These are phyloP conservation scores for Debaryomyces castellii DNA, from an alignment of 805 yeast genomes.

Conservation along the genomic window DNA sequence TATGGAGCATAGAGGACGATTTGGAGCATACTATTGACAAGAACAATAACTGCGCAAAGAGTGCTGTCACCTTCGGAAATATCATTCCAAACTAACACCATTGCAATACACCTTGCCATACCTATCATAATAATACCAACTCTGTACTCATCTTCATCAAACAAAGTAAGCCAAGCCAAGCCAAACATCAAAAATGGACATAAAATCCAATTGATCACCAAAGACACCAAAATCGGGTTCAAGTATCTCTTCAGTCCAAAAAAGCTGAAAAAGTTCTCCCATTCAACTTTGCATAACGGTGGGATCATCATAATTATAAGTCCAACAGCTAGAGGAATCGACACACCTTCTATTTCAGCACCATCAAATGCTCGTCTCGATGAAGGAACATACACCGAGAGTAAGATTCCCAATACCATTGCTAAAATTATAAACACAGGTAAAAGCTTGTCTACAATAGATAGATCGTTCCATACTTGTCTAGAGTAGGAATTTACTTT, in stretches of 20 bases:
- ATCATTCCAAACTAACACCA: constrained; percentile 61
- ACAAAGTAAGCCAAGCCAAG: constrained; percentile 51
- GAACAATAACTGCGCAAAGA: constrained; percentile 52
- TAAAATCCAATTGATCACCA: constrained; percentile 53
- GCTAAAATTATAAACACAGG: constrained; percentile 35
- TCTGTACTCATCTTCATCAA: constrained; percentile 48
- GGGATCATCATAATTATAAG: constrained; percentile 58
- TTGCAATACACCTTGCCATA: constrained; percentile 59
- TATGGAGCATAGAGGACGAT: constrained; percentile 54
- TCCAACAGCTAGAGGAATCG: constrained; percentile 50
- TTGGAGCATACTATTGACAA: constrained; percentile 51
- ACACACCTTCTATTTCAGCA: constrained; percentile 35
- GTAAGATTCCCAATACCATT: constrained; percentile 36
- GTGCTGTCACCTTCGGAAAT: constrained; percentile 52
- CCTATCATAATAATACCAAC: constrained; percentile 61
- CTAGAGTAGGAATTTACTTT: background rate
- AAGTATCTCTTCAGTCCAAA: constrained; percentile 11
- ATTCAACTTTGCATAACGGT: constrained; percentile 52
- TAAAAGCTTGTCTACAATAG: constrained; percentile 35
- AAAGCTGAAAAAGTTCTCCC: constrained; percentile 38
- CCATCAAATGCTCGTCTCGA: constrained; percentile 35
- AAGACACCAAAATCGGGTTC: constrained; percentile 35
- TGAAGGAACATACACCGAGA: constrained; percentile 42
- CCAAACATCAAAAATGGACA: constrained; percentile 59
- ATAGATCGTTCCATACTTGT: constrained; percentile 11